Conservation (phyloP, 2,329 filamentous ascomycete genomes). For the Lecanicillium sp. region DNA sequence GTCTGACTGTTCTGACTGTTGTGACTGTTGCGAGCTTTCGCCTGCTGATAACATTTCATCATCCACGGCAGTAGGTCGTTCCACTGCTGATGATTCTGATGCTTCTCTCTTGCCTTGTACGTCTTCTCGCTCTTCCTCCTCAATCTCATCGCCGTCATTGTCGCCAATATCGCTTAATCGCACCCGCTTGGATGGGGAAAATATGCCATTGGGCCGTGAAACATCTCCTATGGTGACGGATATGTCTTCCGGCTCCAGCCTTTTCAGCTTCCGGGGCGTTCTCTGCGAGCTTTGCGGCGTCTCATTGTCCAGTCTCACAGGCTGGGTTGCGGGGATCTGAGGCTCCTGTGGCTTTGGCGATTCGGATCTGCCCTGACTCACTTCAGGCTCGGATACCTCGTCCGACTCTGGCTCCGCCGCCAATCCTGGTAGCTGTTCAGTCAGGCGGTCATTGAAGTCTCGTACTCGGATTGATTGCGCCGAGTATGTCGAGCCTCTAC, state of each 20-base stretch:
- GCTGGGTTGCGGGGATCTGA: conserved; percentile 13
- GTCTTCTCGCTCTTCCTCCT: conserved; percentile 9
- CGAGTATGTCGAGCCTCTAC: conserved; percentile 1
- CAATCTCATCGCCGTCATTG: background rate
- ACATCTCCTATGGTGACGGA: conserved; percentile 7
- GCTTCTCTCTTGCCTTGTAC: conserved; percentile 20
- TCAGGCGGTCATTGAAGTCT: conserved; percentile 28
- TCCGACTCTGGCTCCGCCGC: too few species aligned
- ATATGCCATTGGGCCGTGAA: background rate
- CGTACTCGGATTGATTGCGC: conserved; percentile 19
- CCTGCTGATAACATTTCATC: too few species aligned
- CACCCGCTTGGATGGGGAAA: conserved; percentile 4
- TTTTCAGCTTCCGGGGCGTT: conserved; percentile 5
- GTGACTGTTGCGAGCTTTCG: too few species aligned
- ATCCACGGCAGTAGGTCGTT: too few species aligned
- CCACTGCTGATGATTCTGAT: too few species aligned
- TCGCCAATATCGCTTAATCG: background rate
- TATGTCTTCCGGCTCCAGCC: conserved; percentile 2
- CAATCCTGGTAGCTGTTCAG: conserved; percentile 13
- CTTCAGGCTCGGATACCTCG: too few species aligned
- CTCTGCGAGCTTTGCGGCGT: conserved; percentile 2
- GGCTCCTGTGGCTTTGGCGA: conserved; percentile 7
- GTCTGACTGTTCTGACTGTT: background rate
- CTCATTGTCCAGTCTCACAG: conserved; percentile 3
- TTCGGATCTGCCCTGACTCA: background rate